Conservation (phyloP, 129 eudicot genomes). For the Arctium lappa region DNA sequence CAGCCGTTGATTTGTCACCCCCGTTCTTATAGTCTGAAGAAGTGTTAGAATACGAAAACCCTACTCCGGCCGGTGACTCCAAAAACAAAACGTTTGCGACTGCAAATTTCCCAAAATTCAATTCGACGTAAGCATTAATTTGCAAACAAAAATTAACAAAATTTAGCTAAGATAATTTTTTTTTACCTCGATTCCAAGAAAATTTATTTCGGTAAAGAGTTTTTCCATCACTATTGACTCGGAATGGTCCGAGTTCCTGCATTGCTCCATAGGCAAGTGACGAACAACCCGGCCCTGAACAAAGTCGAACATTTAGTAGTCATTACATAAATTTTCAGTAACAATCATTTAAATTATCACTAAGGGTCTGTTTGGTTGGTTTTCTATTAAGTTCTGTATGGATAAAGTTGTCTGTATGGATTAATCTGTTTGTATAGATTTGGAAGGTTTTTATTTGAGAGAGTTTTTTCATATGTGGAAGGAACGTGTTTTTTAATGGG, state of each 20-base stretch:
- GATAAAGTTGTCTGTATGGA: no score
- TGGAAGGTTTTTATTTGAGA: no score
- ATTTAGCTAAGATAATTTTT: background rate
- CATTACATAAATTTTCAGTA: background rate
- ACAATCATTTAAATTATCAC: background rate
- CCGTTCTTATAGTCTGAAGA: constrained; percentile 36
- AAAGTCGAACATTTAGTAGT: background rate
- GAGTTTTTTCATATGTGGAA: no score
- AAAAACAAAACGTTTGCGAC: constrained; percentile 70
- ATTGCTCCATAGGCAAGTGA: constrained; percentile 91
- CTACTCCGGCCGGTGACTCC: constrained; percentile 95
- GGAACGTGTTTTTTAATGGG: no score
- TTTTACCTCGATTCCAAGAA: constrained; percentile 70
- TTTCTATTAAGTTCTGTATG: no score
- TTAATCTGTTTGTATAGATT: no score
- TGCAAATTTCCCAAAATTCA: constrained; percentile 2
- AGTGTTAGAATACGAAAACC: constrained; percentile 74
- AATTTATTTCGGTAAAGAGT: constrained; percentile 57
- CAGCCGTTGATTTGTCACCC: constrained; percentile 61
- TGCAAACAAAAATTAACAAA: background rate
- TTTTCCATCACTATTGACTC: constrained; percentile 81
- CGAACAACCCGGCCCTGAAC: constrained; percentile 87
- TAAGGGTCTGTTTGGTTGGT: no score
- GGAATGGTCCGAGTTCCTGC: constrained; percentile 84
- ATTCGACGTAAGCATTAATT: background rate